Evolutionary conservation across 306 rosid species (phyloP), one percentile per base, ranked within the genome.

Genomic region (Vigna mungo): DNA sequence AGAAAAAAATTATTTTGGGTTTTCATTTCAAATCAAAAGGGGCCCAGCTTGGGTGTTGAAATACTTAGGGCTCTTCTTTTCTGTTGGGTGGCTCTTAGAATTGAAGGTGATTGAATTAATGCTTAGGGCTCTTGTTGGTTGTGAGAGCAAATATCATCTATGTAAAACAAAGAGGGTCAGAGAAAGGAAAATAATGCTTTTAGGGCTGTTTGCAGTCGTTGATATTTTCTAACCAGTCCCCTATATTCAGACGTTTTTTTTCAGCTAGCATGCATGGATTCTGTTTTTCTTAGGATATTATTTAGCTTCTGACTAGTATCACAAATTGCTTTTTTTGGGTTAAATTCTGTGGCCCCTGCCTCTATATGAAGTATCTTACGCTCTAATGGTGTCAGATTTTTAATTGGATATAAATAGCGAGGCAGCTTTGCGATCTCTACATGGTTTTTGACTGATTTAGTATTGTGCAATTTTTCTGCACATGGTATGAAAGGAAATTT

Each of bases 11-110:
- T 4, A 9, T 56, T 76, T 77, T 55, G 52, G 55, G 52, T 21
- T 75, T 84, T 58, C 25, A 37, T 75, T 79, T 58, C 34, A 37
- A 49, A 65, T 77, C 17, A 30, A 76, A 70, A 70, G 68, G 69
- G 61, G 48, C 49, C 43, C 62, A 36, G 37, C 55, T 58, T 61
- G 44, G 74, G 44, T 48, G 15, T 16, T 21, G 25, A 21, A 20
- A 52, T 49, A 54, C 60, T 68, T 13, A 20, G 43, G 72, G 44
- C 7, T 17, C 41, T 66, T 32, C 16, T 46, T 15, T 36, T 34
- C 16, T 55, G 16, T 36, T 34, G 54, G 51, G 54, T 58, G 4
- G n/a, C 16, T 70, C 15, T 62, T 64, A 2, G 48, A 70, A 76
- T 69, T 6, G 41, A 60, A 56, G 64, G 63, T 34, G 16, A 7